Base-by-base conservation (phyloP, 305 asterid species). In the Withania somnifera region DNA sequence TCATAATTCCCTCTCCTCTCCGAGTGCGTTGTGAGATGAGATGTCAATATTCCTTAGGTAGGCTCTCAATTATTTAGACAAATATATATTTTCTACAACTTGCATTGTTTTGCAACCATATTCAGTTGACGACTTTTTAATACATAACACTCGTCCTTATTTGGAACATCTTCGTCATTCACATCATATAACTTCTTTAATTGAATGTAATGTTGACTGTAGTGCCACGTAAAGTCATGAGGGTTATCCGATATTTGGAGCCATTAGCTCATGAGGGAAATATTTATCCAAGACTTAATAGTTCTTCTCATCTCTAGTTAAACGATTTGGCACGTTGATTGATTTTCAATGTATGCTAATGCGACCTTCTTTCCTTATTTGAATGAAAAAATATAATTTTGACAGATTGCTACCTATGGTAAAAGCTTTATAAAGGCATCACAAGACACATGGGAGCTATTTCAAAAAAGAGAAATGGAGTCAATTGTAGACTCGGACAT, bases 401-500 rank as follows among this genome's bases (percentile, higher is more conserved):
- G 78, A 22, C 87, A 95, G 98, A 93, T 95, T 88, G 98, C 99
- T 81, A 90, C 97, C 40, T 95, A 94, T 45, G 98, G 98, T 9
- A 95, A 94, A 81, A 88, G 91, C 20, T 95, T 95, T 76, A 97
- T 94, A 3, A 86, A 87, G 88, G 97, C 98, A 66, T 95, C 98
- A 3, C 92, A 89, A 81, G 98, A 95, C 92, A 93, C 98, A 0
- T 95, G 98, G 99, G 99, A 93, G 86, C 86, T 95, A 8, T 94
- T 95, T 61, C 82, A 89, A 84, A 89, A 86, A 89, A 88, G 91
- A 78, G 97, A 87, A 61, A 94, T 95, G 89, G 93, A 88, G 17
- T 82, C 68, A 83, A 85, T 95, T 28, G 99, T 95, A 15, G 99
- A 95, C 81, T 87, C 98, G 4, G 98, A 95, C 85, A 95, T 95